These are phyloP conservation scores for Apophysomyces elegans DNA, from an alignment of 371 early-diverging fungal species.

Conservation along the genomic window DNA sequence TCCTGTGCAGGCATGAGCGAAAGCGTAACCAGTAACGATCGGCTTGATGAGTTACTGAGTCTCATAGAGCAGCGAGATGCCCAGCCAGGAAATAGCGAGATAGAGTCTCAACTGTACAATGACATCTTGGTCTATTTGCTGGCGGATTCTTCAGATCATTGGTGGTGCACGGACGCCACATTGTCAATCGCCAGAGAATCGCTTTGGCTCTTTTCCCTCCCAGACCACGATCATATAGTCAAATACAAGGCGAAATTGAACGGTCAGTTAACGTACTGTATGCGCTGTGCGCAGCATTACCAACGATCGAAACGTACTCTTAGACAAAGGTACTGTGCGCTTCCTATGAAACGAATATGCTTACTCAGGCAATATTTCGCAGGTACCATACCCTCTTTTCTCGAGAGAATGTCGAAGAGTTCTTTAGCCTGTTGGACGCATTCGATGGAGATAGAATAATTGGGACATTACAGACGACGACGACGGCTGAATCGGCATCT, in stretches of 20 bases:
- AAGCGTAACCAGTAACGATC: slow-evolving; percentile 3
- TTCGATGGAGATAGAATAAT: slow-evolving; percentile 38
- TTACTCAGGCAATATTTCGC: background rate
- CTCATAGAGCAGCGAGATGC: slow-evolving; percentile 23
- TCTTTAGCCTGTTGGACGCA: slow-evolving; percentile 32
- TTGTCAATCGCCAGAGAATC: slow-evolving; percentile 44
- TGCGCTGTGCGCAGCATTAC: slow-evolving; percentile 34
- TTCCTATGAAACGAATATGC: too few species aligned
- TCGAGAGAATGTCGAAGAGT: slow-evolving; percentile 35
- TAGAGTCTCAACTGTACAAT: slow-evolving; percentile 46
- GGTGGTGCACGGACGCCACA: slow-evolving; percentile 45
- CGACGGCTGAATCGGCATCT: background rate
- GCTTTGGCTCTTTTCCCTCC: slow-evolving; percentile 51
- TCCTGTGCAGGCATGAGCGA: slow-evolving; percentile 7
- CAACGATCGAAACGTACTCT: slow-evolving; percentile 35
- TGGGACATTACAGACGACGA: slow-evolving; percentile 13
- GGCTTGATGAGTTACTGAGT: slow-evolving; percentile 17
- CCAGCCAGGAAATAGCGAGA: slow-evolving; percentile 26
- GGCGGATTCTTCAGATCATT: slow-evolving; percentile 32
- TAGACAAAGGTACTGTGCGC: slow-evolving; percentile 25
- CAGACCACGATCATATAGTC: slow-evolving; percentile 43
- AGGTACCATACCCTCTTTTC: slow-evolving; percentile 42
- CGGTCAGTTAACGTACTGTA: slow-evolving; percentile 33
- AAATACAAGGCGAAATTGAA: slow-evolving; percentile 45
- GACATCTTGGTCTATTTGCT: slow-evolving; percentile 40